Conservation (phyloP, 2,329 filamentous ascomycete species). For the Penicillium sp. region DNA sequence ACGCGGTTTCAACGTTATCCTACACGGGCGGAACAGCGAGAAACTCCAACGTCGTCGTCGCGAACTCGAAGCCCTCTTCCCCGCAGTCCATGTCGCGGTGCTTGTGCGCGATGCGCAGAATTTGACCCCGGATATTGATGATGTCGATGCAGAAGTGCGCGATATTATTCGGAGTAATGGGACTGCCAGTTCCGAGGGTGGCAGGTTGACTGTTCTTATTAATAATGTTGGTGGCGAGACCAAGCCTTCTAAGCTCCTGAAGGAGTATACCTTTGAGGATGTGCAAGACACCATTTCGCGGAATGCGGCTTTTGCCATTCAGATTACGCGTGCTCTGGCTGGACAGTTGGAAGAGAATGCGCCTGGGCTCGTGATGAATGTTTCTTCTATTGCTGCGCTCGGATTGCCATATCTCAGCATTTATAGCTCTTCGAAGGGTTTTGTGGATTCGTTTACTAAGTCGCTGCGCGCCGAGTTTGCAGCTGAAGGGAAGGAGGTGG, state of each 20-base stretch:
- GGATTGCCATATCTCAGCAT: conserved; percentile 49
- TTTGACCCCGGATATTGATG: conserved; percentile 20
- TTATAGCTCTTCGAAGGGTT: conserved; percentile 51
- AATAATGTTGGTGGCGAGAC: conserved; percentile 56
- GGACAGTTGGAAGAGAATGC: conserved; percentile 43
- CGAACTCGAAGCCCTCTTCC: conserved; percentile 43
- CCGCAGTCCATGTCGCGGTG: conserved; percentile 37
- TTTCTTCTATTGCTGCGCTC: conserved; percentile 48
- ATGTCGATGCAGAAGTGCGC: conserved; percentile 24
- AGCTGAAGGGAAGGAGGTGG: conserved; percentile 36
- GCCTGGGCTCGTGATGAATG: conserved; percentile 52
- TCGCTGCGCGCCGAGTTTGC: conserved; percentile 46
- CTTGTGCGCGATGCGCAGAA: conserved; percentile 46
- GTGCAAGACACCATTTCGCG: conserved; percentile 47
- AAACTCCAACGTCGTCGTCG: conserved; percentile 49
- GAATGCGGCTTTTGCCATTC: conserved; percentile 52
- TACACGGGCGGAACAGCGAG: conserved; percentile 55
- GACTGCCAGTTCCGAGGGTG: not conserved
- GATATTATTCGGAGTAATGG: conserved; percentile 25
- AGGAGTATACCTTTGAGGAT: conserved; percentile 35
- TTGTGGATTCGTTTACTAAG: conserved; percentile 42
- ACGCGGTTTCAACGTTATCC: conserved; percentile 55
- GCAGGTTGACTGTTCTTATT: conserved; percentile 51
- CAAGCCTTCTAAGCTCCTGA: conserved; percentile 36
- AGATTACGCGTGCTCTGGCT: conserved; percentile 49